These are phyloP conservation scores for Lathyrus aphaca DNA, from an alignment of 306 rosid species.

Conservation along the genomic window DNA sequence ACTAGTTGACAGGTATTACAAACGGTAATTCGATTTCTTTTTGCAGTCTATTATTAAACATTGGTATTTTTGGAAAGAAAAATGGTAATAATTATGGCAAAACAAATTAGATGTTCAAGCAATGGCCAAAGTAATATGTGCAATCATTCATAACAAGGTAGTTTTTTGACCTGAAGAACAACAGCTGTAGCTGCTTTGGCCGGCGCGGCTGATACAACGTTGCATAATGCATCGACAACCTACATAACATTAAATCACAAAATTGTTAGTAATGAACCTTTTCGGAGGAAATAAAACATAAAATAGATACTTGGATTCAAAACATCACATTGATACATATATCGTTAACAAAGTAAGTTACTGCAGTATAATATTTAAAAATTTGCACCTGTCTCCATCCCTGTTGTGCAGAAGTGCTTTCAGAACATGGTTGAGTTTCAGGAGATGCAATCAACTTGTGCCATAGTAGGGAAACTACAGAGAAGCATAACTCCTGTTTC, in stretches of 20 bases:
- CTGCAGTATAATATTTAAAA: constrained; percentile 5
- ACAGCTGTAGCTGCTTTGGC: constrained; percentile 91
- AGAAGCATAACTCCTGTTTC: constrained; percentile 89
- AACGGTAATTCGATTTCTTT: constrained; percentile 7
- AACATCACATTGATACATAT: not conserved
- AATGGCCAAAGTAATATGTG: constrained; percentile 29
- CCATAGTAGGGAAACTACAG: constrained; percentile 95
- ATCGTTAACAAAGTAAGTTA: not conserved
- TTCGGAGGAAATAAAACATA: constrained; percentile 18
- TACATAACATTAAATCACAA: constrained; percentile 42
- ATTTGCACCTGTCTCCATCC: constrained; percentile 94
- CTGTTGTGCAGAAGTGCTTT: constrained; percentile 98
- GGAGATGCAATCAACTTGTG: constrained; percentile 93
- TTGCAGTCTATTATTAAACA: constrained; percentile 6
- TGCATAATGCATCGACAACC: constrained; percentile 97
- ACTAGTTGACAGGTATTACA: constrained; percentile 8
- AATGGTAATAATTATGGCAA: not conserved
- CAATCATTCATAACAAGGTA: constrained; percentile 34
- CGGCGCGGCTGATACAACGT: constrained; percentile 91
- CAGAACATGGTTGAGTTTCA: constrained; percentile 86
- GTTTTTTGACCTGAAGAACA: constrained; percentile 81
- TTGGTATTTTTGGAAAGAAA: constrained; percentile 2
- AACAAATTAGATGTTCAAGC: constrained; percentile 33
- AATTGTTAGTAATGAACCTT: constrained; percentile 25
- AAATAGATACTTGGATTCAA: not conserved